Evolutionary conservation across 306 rosid species (phyloP), one percentile per base, ranked within the genome.

Genomic region (peach (Prunus persica)): DNA sequence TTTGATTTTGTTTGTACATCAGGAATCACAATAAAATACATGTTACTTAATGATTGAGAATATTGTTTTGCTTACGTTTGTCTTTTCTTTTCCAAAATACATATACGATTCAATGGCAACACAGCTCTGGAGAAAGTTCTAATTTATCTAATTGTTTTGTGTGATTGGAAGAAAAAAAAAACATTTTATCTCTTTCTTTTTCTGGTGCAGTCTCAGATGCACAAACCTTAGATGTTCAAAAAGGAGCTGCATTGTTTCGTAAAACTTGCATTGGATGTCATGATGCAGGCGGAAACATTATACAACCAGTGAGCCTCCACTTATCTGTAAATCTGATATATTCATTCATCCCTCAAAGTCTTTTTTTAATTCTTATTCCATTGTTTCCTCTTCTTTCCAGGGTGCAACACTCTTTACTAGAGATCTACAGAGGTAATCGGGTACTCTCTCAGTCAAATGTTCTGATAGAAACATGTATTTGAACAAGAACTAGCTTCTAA

Each of bases 211-310:
- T 76, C 78, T 88, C 91, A 78, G 65, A 38, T 72, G 96, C 87
- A 22, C 91, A 91, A 83, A 82, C 91, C 80, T 32, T 88, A 24
- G 92, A 91, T 34, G 76, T 93, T 75, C 91, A 88, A 77, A 87
- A 82, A 90, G 98, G 98, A 73, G 85, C 81, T 27, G 61, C 93
- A 22, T 85, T 91, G 81, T 94, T 94, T 76, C 12, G 79, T 28
- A 93, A 71, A 84, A 61, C 90, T 75, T 94, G 98, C 90, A 91
- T 94, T 67, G 98, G 98, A 60, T 94, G 97, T 75, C 97, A 94
- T 56, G 94, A 71, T 80, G 88, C 78, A 15, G 98, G 98, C 38
- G 97, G 98, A 81, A 94, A 94, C 87, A 85, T 91, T 79, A 82
- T 91, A 74, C 97, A 91, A 82, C 97, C 98, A 1, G 97, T 91